Evolutionary conservation across 768 basidiomycete species (phyloP).

Genomic region (Termitomyces sp.): DNA sequence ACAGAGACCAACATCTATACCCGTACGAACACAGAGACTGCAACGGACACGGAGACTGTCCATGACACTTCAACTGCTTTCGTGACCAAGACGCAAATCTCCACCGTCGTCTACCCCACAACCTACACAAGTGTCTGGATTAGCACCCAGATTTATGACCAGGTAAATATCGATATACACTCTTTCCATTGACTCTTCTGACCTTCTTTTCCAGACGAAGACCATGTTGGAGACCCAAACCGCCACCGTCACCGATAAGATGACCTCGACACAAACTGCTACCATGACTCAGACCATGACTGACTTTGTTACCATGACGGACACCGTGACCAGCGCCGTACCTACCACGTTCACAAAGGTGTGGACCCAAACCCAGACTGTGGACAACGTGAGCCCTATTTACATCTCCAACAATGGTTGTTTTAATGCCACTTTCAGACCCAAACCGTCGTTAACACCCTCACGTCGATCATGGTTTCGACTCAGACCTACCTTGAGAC

Average conservation of each 20-base stretch:
- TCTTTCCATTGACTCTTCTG: background rate
- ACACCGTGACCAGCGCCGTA: constrained; percentile 47
- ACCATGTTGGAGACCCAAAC: constrained; percentile 53
- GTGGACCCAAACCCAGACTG: constrained; percentile 54
- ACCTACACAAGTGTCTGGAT: constrained; percentile 55
- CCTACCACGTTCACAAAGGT: constrained; percentile 60
- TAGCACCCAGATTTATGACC: constrained; percentile 56
- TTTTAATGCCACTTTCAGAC: constrained; percentile 37
- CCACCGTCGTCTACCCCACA: constrained; percentile 55
- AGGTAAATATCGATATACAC: constrained; percentile 35
- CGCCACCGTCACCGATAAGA: constrained; percentile 47
- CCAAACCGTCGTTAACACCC: constrained; percentile 54
- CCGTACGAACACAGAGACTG: constrained; percentile 43
- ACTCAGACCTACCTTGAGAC: constrained; percentile 49
- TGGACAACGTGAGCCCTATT: constrained; percentile 45
- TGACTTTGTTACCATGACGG: constrained; percentile 52
- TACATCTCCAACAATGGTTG: background rate
- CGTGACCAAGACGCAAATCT: constrained; percentile 52
- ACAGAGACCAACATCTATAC: constrained; percentile 58
- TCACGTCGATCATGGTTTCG: constrained; percentile 52
- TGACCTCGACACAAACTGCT: constrained; percentile 56
- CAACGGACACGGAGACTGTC: constrained; percentile 47
- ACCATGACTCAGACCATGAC: constrained; percentile 56
- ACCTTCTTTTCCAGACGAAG: constrained; percentile 40
- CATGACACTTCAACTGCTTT: constrained; percentile 56